Evolutionary conservation across 352 stramenopile species (phyloP).

Genomic region (Phytopythium chamaehyphon): DNA sequence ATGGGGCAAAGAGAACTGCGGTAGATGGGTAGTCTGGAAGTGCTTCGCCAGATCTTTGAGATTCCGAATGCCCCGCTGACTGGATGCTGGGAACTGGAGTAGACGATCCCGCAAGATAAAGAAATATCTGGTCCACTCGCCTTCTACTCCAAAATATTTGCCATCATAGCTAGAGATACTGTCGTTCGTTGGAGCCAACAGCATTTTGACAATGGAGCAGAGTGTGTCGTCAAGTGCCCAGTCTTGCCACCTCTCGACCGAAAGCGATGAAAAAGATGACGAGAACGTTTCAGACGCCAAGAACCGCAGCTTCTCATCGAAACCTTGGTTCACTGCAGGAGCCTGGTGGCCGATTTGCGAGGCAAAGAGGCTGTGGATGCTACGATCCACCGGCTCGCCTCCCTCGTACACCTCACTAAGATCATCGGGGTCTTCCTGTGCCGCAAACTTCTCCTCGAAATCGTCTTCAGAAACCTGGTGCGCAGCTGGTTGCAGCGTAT

Average conservation of each 20-base stretch:
- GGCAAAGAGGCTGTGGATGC: background rate
- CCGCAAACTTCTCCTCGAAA: conserved; percentile 37
- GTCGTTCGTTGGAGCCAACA: conserved; percentile 12
- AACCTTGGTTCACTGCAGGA: background rate
- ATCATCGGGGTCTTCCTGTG: conserved; percentile 56
- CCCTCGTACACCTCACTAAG: conserved; percentile 59
- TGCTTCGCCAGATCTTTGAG: conserved; percentile 30
- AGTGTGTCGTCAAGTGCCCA: conserved; percentile 40
- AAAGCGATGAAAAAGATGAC: conserved; percentile 39
- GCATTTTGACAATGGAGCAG: conserved; percentile 21
- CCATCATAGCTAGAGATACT: background rate
- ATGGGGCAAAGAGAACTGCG: conserved; percentile 2
- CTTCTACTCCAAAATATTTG: conserved; percentile 18
- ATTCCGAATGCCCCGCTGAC: conserved; percentile 22
- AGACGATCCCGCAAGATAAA: conserved; percentile 52
- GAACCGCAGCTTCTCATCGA: conserved; percentile 26
- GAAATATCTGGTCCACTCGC: conserved; percentile 57
- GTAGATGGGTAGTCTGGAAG: background rate
- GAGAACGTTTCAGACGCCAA: conserved; percentile 40
- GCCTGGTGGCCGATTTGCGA: background rate
- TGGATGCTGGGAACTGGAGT: conserved; percentile 28
- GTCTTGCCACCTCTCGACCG: conserved; percentile 41
- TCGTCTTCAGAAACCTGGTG: background rate
- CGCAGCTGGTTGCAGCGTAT: background rate
- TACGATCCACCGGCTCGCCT: conserved; percentile 11